A percentile compares a stretch with the other conserved stretches of the same genome.
These are phyloP conservation scores for Blastomyces parvus DNA, from an alignment of 2,329 filamentous ascomycete species.

Conservation along the genomic window DNA sequence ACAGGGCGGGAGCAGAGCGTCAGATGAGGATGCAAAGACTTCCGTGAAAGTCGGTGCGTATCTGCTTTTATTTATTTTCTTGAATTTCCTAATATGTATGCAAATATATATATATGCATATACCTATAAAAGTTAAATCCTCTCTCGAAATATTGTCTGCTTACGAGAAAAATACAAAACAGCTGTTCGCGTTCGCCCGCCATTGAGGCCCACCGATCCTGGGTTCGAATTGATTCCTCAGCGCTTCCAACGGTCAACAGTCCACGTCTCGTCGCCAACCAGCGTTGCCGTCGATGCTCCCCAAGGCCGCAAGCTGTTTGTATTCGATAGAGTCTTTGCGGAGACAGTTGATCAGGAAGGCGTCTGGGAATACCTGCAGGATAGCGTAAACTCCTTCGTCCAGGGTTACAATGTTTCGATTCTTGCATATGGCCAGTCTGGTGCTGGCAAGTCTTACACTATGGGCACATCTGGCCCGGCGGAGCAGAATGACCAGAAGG, in stretches of 20 bases:
- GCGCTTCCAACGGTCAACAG: slow-evolving; percentile 85
- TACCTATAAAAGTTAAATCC: neutral
- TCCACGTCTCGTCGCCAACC: slow-evolving; percentile 77
- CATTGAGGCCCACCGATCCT: slow-evolving; percentile 72
- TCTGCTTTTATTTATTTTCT: neutral
- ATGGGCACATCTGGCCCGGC: slow-evolving; percentile 89
- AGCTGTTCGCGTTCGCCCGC: slow-evolving; percentile 90
- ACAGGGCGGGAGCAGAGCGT: slow-evolving; percentile 66
- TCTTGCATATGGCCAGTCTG: slow-evolving; percentile 92
- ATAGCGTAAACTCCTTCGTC: slow-evolving; percentile 80
- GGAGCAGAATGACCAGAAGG: slow-evolving; percentile 60
- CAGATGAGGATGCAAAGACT: slow-evolving; percentile 81
- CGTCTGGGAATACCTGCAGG: slow-evolving; percentile 85
- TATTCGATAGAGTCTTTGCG: slow-evolving; percentile 90
- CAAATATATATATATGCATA: neutral
- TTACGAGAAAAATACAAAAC: slow-evolving; percentile 11
- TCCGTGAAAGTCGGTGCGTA: slow-evolving; percentile 92
- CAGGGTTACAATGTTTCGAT: slow-evolving; percentile 98
- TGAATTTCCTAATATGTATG: neutral
- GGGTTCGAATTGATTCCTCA: slow-evolving; percentile 93
- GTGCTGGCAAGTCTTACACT: slow-evolving; percentile 94
- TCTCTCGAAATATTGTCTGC: neutral
- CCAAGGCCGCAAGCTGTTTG: slow-evolving; percentile 86
- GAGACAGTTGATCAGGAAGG: slow-evolving; percentile 77
- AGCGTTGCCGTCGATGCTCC: slow-evolving; percentile 82